Conservation (phyloP, 306 rosid species). For the Abrus pulchellus region DNA sequence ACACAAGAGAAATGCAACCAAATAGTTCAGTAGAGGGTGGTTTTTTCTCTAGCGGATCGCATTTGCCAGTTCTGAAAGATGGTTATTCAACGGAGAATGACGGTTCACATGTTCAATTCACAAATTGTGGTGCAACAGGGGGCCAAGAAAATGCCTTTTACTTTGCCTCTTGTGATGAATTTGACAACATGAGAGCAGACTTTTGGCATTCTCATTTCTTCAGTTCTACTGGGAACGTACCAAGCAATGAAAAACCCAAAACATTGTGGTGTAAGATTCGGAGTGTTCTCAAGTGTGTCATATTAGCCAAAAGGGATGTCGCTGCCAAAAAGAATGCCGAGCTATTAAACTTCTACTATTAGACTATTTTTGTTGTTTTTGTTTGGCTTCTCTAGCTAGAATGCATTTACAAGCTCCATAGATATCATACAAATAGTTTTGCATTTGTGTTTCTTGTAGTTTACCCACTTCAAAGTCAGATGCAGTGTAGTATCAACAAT, state of each 20-base stretch:
- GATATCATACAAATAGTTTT: not conserved
- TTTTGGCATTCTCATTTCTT: not conserved
- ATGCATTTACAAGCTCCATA: not conserved
- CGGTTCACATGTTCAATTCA: not conserved
- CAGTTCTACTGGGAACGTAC: not conserved
- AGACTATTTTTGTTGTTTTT: not conserved
- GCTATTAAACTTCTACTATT: not conserved
- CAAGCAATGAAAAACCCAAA: conserved; percentile 44
- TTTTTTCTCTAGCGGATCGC: not conserved
- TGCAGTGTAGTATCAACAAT: not conserved
- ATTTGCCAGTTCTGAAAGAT: conserved; percentile 17
- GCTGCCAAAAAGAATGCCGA: conserved; percentile 38
- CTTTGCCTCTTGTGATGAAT: not conserved
- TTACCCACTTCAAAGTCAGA: not conserved
- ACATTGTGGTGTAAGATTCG: conserved; percentile 47
- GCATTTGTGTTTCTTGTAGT: not conserved
- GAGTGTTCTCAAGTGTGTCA: conserved; percentile 39
- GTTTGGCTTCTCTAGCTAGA: not conserved
- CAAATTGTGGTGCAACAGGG: conserved; percentile 23
- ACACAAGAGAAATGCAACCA: conserved; percentile 1
- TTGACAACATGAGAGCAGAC: conserved; percentile 12
- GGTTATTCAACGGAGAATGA: not conserved
- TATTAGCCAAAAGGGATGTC: not conserved
- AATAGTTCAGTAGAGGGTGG: conserved; percentile 28
- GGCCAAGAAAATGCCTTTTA: conserved; percentile 22